Base-by-base conservation (phyloP, 257 asterid species). In the Primulina huaijiensis region DNA sequence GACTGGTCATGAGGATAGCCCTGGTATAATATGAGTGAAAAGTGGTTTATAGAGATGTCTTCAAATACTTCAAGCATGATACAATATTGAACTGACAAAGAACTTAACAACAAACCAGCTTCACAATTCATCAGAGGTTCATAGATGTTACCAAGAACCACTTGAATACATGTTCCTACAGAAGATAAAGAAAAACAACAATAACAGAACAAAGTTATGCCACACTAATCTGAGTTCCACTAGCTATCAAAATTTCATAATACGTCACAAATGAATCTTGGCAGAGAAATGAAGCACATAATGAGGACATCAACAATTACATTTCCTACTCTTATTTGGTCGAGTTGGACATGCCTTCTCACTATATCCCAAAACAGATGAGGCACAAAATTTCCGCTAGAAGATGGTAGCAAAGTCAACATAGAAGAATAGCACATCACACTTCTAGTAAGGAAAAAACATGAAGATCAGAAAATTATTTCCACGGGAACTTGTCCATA, bases 361-460 rank as follows among this genome's bases (percentile, higher is more conserved):
- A 50, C 20, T 50, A 50, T 8, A 16, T 50, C 56, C 7, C 7
- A 16, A 50, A 50, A 50, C 56, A 16, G 20, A 16, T 8, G 8
- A 14, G 8, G 8, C 56, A 5, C 56, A 50, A 46, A 46, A 50
- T 50, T 16, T 50, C 8, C 1, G 20, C 20, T 50, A 1, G 56
- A 50, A 16, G 56, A 50, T 50, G 56, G 7, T 16, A 50, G 20
- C 8, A 16, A 50, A 16, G 56, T 50, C 20, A 5, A 50, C 56
- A 50, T 14, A 16, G 56, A 50, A 76, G 65, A 29, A 23, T 16
- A 63, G 34, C 23, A 38, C 70, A 72, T 12, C 40, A 63, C 20
- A 68, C 10, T 29, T 33, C 30, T 6, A 0, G 7, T 50, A 50
- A 50, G 3, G 20, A 50, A 5, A 9, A 58, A 17, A 35, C 20